Percentiles rank a stretch among this genome's conserved stretches.
These are phyloP conservation scores for Pythium myriotylum DNA, from an alignment of 352 stramenopile species.

Conservation along the genomic window DNA sequence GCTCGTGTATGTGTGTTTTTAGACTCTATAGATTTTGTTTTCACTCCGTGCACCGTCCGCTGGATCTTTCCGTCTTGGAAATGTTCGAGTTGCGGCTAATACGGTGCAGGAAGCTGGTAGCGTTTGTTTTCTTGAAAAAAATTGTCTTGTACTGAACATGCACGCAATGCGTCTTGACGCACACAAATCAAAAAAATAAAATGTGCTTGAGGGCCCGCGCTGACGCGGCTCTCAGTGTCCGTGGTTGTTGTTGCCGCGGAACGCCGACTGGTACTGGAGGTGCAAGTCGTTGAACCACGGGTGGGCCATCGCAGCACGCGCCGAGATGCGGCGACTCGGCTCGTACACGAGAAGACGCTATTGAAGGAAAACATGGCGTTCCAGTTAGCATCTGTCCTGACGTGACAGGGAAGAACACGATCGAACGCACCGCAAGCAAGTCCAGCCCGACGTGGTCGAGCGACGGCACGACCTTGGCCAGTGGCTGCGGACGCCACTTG, in stretches of 20 bases:
- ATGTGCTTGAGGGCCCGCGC: neutral
- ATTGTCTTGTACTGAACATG: neutral
- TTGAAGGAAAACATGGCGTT: constrained; percentile 13
- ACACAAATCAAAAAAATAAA: neutral
- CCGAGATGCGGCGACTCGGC: constrained; percentile 75
- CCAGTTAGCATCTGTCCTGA: constrained; percentile 13
- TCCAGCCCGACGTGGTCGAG: constrained; percentile 82
- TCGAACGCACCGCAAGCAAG: constrained; percentile 65
- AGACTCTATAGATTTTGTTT: no score
- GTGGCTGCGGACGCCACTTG: constrained; percentile 94
- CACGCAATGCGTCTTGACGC: neutral
- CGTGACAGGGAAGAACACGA: constrained; percentile 3
- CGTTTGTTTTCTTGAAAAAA: no score
- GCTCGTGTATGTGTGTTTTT: no score
- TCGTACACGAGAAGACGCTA: constrained; percentile 85
- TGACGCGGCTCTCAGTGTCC: constrained; percentile 9
- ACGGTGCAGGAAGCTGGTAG: no score
- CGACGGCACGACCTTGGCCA: constrained; percentile 88
- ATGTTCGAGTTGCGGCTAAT: no score
- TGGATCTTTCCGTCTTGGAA: no score
- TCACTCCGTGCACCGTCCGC: no score
- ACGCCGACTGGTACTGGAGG: constrained; percentile 65
- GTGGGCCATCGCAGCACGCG: constrained; percentile 78
- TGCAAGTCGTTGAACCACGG: constrained; percentile 87
- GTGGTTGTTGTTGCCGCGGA: constrained; percentile 56